Percentiles rank a stretch among this genome's conserved stretches.
These are phyloP conservation scores for Phellopilus nigrolimitatus DNA, from an alignment of 1,284 basidiomycete genomes.

Conservation along the genomic window DNA sequence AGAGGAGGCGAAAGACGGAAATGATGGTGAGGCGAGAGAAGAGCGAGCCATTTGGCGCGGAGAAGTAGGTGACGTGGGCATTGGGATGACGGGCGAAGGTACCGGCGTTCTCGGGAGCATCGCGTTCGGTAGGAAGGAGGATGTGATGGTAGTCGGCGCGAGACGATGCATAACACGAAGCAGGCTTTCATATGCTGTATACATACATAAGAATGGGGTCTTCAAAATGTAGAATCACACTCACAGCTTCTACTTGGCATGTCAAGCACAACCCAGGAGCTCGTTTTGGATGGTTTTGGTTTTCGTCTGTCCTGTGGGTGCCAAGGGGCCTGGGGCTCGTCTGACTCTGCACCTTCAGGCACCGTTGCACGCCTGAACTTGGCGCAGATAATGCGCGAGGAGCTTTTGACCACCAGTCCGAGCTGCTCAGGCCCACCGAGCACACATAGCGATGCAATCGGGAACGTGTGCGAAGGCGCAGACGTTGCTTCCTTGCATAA, in stretches of 20 bases:
- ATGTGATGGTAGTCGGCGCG: constrained; percentile 36
- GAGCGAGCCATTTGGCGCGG: constrained; percentile 9
- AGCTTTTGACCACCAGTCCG: constrained; percentile 21
- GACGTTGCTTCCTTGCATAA: constrained; percentile 50
- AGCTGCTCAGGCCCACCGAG: constrained; percentile 47
- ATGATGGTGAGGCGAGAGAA: constrained; percentile 15
- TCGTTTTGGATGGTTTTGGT: constrained; percentile 21
- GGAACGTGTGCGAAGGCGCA: constrained; percentile 38
- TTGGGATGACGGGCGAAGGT: constrained; percentile 23
- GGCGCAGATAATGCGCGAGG: constrained; percentile 42
- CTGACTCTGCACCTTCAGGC: not conserved
- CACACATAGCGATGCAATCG: constrained; percentile 38
- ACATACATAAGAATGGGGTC: not conserved
- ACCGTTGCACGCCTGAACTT: constrained; percentile 34
- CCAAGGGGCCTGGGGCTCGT: constrained; percentile 4
- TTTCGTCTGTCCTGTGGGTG: constrained; percentile 11
- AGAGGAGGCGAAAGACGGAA: constrained; percentile 4
- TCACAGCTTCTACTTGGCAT: constrained; percentile 49
- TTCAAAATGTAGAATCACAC: constrained; percentile 18
- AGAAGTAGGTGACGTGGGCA: constrained; percentile 17
- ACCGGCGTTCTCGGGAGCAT: constrained; percentile 23
- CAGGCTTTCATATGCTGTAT: constrained; percentile 47
- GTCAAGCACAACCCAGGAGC: constrained; percentile 57
- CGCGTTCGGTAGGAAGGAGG: constrained; percentile 41
- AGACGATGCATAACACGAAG: constrained; percentile 59